A percentile compares a stretch with the other conserved stretches of the same genome.
Conservation (phyloP, 345 rosid genomes). For the Eucalyptus sp. region DNA sequence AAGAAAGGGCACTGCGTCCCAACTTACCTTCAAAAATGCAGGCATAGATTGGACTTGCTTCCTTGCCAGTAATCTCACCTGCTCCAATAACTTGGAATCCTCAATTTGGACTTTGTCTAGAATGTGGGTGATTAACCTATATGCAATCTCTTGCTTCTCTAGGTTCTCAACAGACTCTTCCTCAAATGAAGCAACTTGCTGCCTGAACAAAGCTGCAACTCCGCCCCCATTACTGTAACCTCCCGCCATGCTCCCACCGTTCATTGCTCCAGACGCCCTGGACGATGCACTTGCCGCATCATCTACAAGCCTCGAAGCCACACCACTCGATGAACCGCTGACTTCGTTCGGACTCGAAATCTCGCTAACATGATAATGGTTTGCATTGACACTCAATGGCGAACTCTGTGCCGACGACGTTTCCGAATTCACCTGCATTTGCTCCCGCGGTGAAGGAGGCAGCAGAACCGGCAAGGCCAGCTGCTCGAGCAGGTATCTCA, state of each 20-base stretch:
- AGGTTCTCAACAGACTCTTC: constrained; percentile 78
- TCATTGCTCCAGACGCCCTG: constrained; percentile 26
- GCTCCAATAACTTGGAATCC: constrained; percentile 54
- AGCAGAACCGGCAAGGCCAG: constrained; percentile 23
- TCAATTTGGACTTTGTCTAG: constrained; percentile 60
- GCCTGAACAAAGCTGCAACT: constrained; percentile 31
- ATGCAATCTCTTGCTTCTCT: constrained; percentile 91
- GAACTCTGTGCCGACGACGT: constrained; percentile 61
- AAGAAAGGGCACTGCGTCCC: not conserved
- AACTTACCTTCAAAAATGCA: constrained; percentile 82
- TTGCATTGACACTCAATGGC: constrained; percentile 28
- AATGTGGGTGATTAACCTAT: constrained; percentile 67
- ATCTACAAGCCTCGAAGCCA: not conserved
- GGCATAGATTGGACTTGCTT: constrained; percentile 88
- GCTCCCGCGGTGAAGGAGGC: constrained; percentile 26
- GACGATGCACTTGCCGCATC: constrained; percentile 9
- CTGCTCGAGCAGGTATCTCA: constrained; percentile 58
- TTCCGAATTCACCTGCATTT: constrained; percentile 28
- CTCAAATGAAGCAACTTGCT: constrained; percentile 62
- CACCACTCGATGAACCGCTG: constrained; percentile 18
- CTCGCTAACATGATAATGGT: constrained; percentile 18
- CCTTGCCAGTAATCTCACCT: constrained; percentile 58
- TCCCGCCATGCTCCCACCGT: constrained; percentile 51
- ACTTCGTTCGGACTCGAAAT: constrained; percentile 45
- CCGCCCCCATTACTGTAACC: constrained; percentile 57